Conservation (phyloP, 768 basidiomycete genomes). For the Russula sp. region DNA sequence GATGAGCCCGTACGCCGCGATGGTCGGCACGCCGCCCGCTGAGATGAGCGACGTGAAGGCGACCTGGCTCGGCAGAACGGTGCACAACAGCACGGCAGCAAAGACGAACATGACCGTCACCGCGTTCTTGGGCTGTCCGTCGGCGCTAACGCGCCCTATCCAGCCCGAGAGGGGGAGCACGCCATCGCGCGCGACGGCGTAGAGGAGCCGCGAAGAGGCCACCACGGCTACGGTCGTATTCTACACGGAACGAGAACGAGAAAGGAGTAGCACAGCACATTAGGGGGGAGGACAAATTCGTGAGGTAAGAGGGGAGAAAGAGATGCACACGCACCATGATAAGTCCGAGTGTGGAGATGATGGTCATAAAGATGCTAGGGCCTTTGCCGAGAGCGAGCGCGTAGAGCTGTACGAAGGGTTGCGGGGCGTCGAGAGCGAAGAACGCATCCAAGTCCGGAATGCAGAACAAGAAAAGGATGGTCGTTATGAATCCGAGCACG, state of each 20-base stretch:
- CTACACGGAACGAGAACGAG: conserved; percentile 29
- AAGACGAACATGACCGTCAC: conserved; percentile 84
- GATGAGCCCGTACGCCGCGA: conserved; percentile 83
- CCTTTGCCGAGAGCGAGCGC: conserved; percentile 74
- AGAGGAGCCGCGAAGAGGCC: conserved; percentile 81
- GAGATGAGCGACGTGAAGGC: conserved; percentile 89
- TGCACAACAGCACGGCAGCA: conserved; percentile 68
- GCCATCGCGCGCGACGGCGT: conserved; percentile 91
- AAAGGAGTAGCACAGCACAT: neutral
- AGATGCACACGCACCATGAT: conserved; percentile 51
- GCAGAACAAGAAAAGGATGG: conserved; percentile 79
- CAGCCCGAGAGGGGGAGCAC: conserved; percentile 77
- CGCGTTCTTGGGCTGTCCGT: conserved; percentile 76
- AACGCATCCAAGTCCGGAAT: conserved; percentile 70
- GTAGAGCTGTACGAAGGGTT: conserved; percentile 88
- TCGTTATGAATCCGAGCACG: conserved; percentile 67
- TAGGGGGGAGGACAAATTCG: neutral
- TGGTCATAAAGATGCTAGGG: conserved; percentile 80
- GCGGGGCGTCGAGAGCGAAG: conserved; percentile 73
- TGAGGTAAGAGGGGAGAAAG: neutral
- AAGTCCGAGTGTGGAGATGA: conserved; percentile 76
- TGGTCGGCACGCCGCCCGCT: conserved; percentile 79
- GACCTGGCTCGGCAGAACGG: conserved; percentile 83
- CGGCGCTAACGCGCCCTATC: conserved; percentile 66
- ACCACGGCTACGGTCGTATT: conserved; percentile 86